These are phyloP conservation scores for Coniophora puteana DNA, from an alignment of 1,284 basidiomycete genomes.

Conservation along the genomic window DNA sequence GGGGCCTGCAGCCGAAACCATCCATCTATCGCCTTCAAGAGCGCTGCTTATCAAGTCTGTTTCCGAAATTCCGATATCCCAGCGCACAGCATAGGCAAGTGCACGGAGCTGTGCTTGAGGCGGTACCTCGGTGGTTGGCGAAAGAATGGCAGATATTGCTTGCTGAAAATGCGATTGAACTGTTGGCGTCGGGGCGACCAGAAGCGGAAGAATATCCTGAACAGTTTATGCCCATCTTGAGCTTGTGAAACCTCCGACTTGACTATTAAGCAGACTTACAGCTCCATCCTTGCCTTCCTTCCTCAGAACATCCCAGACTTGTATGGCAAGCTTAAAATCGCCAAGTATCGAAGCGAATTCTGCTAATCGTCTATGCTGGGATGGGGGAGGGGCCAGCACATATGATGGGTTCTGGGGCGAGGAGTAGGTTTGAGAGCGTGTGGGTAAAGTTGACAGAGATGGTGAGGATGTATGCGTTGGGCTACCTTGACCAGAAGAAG, in stretches of 20 bases:
- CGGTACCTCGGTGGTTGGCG: conserved; percentile 43
- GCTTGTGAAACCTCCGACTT: conserved; percentile 3
- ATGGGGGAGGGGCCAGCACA: conserved; percentile 36
- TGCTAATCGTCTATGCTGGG: conserved; percentile 83
- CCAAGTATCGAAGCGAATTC: conserved; percentile 94
- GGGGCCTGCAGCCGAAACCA: conserved; percentile 76
- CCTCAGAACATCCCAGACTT: conserved; percentile 83
- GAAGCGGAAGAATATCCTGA: conserved; percentile 71
- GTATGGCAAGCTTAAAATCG: conserved; percentile 83
- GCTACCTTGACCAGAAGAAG: conserved; percentile 45
- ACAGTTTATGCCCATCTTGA: conserved; percentile 5
- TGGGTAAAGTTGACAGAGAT: conserved; percentile 43
- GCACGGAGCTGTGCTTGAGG: conserved; percentile 62
- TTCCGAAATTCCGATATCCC: conserved; percentile 63
- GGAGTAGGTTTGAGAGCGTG: conserved; percentile 36
- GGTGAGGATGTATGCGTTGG: conserved; percentile 36
- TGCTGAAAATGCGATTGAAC: conserved; percentile 56
- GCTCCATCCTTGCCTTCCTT: conserved; percentile 79
- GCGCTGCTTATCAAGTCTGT: conserved; percentile 51
- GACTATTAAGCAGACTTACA: conserved; percentile 37
- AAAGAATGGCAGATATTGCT: conserved; percentile 46
- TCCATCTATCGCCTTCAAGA: conserved; percentile 75
- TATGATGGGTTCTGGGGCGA: conserved; percentile 28
- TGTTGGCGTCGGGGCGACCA: conserved; percentile 62
- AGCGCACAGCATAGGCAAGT: conserved; percentile 64